A percentile compares a stretch with the other conserved stretches of the same genome.
Conservation (phyloP, 371 early-diverging fungal genomes). For the Choanephora cucurbitarum region DNA sequence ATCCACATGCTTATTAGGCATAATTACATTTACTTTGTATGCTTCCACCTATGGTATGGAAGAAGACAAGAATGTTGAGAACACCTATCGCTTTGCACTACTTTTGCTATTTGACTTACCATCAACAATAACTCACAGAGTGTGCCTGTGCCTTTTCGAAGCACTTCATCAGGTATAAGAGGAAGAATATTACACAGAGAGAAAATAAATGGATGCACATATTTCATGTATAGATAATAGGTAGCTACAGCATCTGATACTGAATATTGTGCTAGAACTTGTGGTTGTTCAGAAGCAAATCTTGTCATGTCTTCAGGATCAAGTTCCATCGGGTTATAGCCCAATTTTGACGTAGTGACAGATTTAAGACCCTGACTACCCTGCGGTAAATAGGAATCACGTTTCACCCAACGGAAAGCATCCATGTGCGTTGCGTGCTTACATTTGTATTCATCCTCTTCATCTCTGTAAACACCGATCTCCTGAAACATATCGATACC, state of each 20-base stretch:
- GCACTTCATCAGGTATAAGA: slow-evolving; percentile 94
- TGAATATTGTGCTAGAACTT: slow-evolving; percentile 97
- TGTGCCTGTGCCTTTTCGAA: slow-evolving; percentile 98
- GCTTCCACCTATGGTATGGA: slow-evolving; percentile 80
- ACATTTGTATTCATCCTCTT: slow-evolving; percentile 86
- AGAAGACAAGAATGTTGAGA: no score
- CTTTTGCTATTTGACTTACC: slow-evolving; percentile 55
- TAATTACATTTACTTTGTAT: slow-evolving; percentile 88
- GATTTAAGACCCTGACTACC: slow-evolving; percentile 98
- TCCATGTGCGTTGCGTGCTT: slow-evolving; percentile 98
- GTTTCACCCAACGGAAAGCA: slow-evolving; percentile 99
- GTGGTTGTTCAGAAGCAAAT: slow-evolving; percentile 94
- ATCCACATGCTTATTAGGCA: slow-evolving; percentile 95
- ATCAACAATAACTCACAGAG: slow-evolving; percentile 98
- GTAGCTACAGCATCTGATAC: slow-evolving; percentile 99
- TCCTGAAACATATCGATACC: slow-evolving; percentile 85
- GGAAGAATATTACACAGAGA: slow-evolving; percentile 99
- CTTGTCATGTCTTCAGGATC: slow-evolving; percentile 99
- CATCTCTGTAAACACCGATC: slow-evolving; percentile 85
- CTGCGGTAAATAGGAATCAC: slow-evolving; percentile 98
- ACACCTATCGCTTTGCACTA: background rate
- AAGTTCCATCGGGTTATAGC: slow-evolving; percentile 98
- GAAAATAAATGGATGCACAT: slow-evolving; percentile 99
- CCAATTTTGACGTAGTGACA: slow-evolving; percentile 96
- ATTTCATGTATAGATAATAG: slow-evolving; percentile 99